These are phyloP conservation scores for Colletotrichum navitas DNA, from an alignment of 2,329 filamentous ascomycete species.

Conservation along the genomic window DNA sequence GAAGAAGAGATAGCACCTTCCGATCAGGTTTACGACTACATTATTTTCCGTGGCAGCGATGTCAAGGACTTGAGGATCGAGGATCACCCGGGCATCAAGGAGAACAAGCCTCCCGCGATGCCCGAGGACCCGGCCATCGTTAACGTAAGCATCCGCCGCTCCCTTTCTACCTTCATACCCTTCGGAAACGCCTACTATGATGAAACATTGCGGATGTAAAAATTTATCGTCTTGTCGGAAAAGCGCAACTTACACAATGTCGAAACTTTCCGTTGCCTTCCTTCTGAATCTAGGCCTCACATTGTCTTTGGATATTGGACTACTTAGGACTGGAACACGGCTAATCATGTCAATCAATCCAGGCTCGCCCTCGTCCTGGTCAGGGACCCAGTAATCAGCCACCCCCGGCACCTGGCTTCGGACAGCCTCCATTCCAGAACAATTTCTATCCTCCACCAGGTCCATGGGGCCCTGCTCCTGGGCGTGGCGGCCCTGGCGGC, in stretches of 20 bases:
- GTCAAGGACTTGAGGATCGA: conserved; percentile 98
- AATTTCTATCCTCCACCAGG: conserved; percentile 66
- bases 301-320: conserved; percentile 20
- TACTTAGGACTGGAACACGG: conserved; percentile 26
- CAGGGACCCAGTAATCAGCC: conserved; percentile 50
- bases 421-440: conserved; percentile 59
- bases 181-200: conserved; percentile 66
- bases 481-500: conserved; percentile 52
- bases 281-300: conserved; percentile 79
- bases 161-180: conserved; percentile 34
- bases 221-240: conserved; percentile 77
- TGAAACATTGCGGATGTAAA: conserved; percentile 99
- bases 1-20: conserved; percentile 87
- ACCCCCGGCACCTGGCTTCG: conserved; percentile 56
- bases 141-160: conserved; percentile 79
- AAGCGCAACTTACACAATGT: conserved; percentile 91
- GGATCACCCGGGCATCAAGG: conserved; percentile 79
- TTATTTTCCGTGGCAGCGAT: conserved; percentile 97
- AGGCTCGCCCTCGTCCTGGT: conserved; percentile 57
- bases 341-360: conserved; percentile 47
- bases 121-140: conserved; percentile 97
- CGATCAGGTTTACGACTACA: conserved; percentile 95
- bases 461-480: conserved; percentile 67
- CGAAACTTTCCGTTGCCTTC: conserved; percentile 99
- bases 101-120: conserved; percentile 81